Evolutionary conservation across 1,284 basidiomycete genomes (phyloP).

Genomic region (Cutaneotrichosporon mucoides): DNA sequence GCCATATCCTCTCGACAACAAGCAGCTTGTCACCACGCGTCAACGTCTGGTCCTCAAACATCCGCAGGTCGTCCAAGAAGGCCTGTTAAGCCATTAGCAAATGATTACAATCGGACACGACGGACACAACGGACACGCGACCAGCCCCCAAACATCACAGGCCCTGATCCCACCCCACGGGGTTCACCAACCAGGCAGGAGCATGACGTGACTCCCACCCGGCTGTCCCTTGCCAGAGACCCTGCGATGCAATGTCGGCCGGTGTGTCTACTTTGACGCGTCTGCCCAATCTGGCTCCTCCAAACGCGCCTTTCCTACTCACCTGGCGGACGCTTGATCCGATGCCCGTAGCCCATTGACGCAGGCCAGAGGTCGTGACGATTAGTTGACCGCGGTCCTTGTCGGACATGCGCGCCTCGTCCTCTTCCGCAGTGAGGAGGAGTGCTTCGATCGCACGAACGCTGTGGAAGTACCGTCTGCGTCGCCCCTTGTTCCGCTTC

Average conservation of each 20-base stretch:
- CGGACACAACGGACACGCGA: background rate
- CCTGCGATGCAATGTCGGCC: no score
- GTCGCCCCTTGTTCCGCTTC: slow-evolving; percentile 44
- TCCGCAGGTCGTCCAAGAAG: slow-evolving; percentile 78
- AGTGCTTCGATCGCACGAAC: slow-evolving; percentile 66
- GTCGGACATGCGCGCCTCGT: slow-evolving; percentile 47
- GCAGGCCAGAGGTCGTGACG: slow-evolving; percentile 47
- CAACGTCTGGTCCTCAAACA: slow-evolving; percentile 70
- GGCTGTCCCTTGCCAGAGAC: no score
- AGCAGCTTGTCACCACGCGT: slow-evolving; percentile 65
- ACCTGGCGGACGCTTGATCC: slow-evolving; percentile 29
- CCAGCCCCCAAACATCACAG: background rate
- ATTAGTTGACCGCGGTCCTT: slow-evolving; percentile 52
- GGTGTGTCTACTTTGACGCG: background rate
- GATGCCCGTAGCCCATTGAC: slow-evolving; percentile 48
- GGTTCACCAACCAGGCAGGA: no score
- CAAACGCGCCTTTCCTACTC: slow-evolving; percentile 9
- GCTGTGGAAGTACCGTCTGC: slow-evolving; percentile 49
- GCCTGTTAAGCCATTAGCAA: slow-evolving; percentile 50
- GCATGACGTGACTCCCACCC: no score
- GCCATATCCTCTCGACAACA: slow-evolving; percentile 86
- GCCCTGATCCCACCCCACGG: background rate
- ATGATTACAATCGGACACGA: no score
- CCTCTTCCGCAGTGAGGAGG: slow-evolving; percentile 49
- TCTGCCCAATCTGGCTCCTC: background rate